Evolutionary conservation across 441 rosid species (phyloP).

Genomic region (Raphanus hybrid): DNA sequence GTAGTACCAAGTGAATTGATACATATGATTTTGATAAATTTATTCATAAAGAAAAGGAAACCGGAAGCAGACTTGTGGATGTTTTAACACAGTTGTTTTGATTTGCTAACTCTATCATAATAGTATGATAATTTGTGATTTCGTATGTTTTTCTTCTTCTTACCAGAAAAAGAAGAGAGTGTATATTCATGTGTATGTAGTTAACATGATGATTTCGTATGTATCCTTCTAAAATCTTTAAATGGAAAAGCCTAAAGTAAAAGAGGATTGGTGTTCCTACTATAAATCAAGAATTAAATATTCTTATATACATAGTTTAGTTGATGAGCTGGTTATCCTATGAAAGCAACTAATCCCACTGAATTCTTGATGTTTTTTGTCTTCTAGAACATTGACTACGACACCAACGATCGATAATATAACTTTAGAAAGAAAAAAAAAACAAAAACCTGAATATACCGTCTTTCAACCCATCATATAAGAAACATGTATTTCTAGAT

Average conservation of each 20-base stretch:
- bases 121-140: background rate
- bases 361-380: constrained; percentile 34
- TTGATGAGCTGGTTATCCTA: constrained; percentile 41
- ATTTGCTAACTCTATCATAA: background rate
- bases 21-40: background rate
- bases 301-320: constrained; percentile 21
- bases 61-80: background rate
- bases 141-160: background rate
- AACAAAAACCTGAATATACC: background rate
- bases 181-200: background rate
- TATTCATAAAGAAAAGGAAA: background rate
- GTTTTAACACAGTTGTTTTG: background rate
- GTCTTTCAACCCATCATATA: background rate
- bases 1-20: background rate
- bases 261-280: constrained; percentile 25
- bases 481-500: background rate
- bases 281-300: constrained; percentile 22
- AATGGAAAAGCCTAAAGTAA: constrained; percentile 28
- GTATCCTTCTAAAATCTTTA: constrained; percentile 27
- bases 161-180: background rate
- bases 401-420: constrained; percentile 20
- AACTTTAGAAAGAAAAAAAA: background rate
- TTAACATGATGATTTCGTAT: constrained; percentile 25
- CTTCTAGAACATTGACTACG: constrained; percentile 39
- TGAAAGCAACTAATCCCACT: constrained; percentile 45